Percentiles rank a stretch among this genome's conserved stretches.
Evolutionary conservation across 2,329 filamentous ascomycete genomes (phyloP).

Genomic region (Penicillium freii): DNA sequence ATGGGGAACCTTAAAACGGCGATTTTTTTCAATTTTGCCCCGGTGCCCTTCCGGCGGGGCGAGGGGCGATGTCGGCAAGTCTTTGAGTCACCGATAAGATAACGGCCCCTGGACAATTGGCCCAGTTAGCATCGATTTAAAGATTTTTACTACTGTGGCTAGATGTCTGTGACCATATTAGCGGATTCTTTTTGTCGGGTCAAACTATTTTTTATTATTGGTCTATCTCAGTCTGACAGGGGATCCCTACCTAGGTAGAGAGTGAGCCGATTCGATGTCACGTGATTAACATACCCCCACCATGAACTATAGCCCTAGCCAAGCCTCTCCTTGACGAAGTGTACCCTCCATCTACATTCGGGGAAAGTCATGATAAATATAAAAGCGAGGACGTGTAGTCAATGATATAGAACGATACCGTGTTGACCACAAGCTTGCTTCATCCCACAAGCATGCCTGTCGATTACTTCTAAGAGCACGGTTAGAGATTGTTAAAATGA

Average conservation of each 20-base stretch:
- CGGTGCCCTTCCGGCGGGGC: conserved; percentile 12
- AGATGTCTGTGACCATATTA: not conserved
- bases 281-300: not conserved
- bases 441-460: not conserved
- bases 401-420: not conserved
- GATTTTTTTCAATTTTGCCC: conserved; percentile 18
- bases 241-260: not conserved
- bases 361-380: not conserved
- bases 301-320: not conserved
- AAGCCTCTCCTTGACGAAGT: not conserved
- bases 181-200: not conserved
- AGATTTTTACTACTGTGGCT: not conserved
- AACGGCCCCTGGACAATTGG: conserved; percentile 47
- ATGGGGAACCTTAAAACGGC: conserved; percentile 13
- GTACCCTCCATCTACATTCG: not conserved
- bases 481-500: not conserved
- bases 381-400: not conserved
- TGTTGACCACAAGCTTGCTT: not conserved
- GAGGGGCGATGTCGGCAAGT: conserved; percentile 25
- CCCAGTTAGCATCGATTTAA: not conserved
- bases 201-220: not conserved
- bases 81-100: conserved; percentile 33
- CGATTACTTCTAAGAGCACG: not conserved
- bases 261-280: not conserved
- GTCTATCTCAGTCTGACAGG: not conserved